Base-by-base conservation (phyloP, 441 rosid species). In the Aquilaria agallochum region DNA sequence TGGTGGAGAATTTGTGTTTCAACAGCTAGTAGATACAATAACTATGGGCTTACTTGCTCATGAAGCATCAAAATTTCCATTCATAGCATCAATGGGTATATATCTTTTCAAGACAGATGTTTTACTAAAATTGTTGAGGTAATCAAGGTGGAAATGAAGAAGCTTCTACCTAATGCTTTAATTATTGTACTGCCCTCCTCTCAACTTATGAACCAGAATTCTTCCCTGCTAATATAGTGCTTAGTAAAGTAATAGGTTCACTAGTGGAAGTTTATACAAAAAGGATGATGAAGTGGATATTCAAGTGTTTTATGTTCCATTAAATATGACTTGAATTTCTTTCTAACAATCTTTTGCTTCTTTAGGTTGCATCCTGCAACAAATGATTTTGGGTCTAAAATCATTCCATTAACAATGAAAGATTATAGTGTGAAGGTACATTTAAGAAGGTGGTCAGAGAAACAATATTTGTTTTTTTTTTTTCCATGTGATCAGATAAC, bases 351-450 rank as follows among this genome's bases (percentile, higher is more conserved):
- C 5, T 56, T 48, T 52, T 57, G 32, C 62, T 56, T 14, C 53
- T 64, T 12, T 53, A 86, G 87, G 74, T 82, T 77, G 71, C 79
- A 80, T 67, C 96, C 92, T 3, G 76, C 69, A 52, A 94, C 92
- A 66, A 91, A 91, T 58, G 97, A 89, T 71, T 89, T 91, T 73
- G 97, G 96, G 73, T 88, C 96, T 12, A 94, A 91, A 75, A 73
- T 91, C 68, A 80, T 88, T 72, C 97, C 96, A 4, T 65, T 77
- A 82, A 81, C 96, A 20, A 76, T 80, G 2, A 77, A 51, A 66
- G 45, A 87, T 61, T 78, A 80, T 53, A 77, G 75, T 60, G 83
- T 83, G 54, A 79, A 72, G 87, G 92, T 83, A 72, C 59, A 40
- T 40, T 42, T 57, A 48, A 44, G 47, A 68, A 40, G 45, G 9